Conservation (phyloP, 345 rosid species). For the Eucalyptus regnans region DNA sequence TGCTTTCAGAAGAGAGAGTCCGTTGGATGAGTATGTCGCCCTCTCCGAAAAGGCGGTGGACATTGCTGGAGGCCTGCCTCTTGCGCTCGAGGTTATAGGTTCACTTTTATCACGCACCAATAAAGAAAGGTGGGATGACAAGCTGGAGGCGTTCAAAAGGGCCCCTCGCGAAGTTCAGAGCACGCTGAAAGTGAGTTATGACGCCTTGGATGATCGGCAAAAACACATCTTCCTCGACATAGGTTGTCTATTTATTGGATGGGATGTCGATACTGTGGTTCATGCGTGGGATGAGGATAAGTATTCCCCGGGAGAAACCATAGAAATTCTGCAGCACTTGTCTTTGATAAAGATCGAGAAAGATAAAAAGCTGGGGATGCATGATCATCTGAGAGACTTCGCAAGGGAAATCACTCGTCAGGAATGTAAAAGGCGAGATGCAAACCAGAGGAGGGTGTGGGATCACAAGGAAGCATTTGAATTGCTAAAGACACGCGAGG, state of each 20-base stretch:
- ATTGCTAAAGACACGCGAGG: not conserved
- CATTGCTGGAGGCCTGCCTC: not conserved
- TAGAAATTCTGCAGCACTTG: not conserved
- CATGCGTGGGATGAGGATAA: not conserved
- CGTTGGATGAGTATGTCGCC: not conserved
- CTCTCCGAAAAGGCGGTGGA: not conserved
- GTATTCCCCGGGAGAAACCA: not conserved
- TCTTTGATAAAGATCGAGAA: not conserved
- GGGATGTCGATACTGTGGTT: not conserved
- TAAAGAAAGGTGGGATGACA: not conserved
- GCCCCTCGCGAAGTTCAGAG: not conserved
- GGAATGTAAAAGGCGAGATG: not conserved
- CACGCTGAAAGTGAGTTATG: not conserved
- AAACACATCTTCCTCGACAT: not conserved
- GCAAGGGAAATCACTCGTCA: not conserved
- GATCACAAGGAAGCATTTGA: not conserved
- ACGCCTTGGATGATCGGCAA: not conserved
- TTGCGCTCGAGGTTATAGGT: not conserved
- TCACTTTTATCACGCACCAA: not conserved
- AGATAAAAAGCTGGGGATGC: not conserved
- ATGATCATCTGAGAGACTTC: not conserved
- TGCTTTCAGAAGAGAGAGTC: not conserved
- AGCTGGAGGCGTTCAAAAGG: not conserved
- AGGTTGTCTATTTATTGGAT: not conserved
- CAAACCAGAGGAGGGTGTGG: not conserved